phyloP scores from a whole-genome alignment of 371 early-diverging fungal genomes.

The Syncephalastrum sp. region DNA sequence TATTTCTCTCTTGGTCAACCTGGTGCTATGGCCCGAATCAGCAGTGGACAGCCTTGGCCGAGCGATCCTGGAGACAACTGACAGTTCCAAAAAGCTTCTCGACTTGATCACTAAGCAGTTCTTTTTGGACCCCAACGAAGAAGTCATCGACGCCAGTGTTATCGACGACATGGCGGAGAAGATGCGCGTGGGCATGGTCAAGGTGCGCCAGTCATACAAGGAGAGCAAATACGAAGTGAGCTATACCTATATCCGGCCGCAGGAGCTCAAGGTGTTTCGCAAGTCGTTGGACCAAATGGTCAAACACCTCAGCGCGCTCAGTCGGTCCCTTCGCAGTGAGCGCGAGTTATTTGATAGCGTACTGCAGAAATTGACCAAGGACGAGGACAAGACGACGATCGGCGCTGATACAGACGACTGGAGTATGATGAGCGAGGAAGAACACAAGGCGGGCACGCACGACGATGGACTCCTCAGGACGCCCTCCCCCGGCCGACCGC shows the following conservation, averaged over 20 bases:
- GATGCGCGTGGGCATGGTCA: conserved; percentile 37
- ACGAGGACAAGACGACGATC: background rate
- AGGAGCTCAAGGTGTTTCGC: conserved; percentile 30
- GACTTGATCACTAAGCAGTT: conserved; percentile 42
- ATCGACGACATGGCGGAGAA: conserved; percentile 30
- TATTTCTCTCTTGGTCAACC: conserved; percentile 34
- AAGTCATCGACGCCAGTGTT: conserved; percentile 20
- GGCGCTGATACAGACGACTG: too few species aligned
- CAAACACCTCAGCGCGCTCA: conserved; percentile 42
- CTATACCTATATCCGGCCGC: conserved; percentile 38
- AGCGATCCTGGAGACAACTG: conserved; percentile 39
- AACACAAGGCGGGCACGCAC: conserved; percentile 52
- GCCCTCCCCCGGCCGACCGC: conserved; percentile 74
- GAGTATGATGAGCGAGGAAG: background rate
- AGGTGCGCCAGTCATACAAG: conserved; percentile 41
- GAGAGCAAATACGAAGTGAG: conserved; percentile 53
- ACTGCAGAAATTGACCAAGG: conserved; percentile 21
- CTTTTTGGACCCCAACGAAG: conserved; percentile 35
- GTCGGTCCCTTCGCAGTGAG: conserved; percentile 40
- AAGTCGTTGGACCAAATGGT: conserved; percentile 36
- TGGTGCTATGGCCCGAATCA: conserved; percentile 47
- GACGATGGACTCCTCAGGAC: conserved; percentile 66
- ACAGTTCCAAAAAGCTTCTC: conserved; percentile 35
- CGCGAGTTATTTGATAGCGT: conserved; percentile 45
- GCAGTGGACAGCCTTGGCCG: conserved; percentile 46